These are phyloP conservation scores for Trichoderma koningii DNA, from an alignment of 2,329 filamentous ascomycete species.

Conservation along the genomic window DNA sequence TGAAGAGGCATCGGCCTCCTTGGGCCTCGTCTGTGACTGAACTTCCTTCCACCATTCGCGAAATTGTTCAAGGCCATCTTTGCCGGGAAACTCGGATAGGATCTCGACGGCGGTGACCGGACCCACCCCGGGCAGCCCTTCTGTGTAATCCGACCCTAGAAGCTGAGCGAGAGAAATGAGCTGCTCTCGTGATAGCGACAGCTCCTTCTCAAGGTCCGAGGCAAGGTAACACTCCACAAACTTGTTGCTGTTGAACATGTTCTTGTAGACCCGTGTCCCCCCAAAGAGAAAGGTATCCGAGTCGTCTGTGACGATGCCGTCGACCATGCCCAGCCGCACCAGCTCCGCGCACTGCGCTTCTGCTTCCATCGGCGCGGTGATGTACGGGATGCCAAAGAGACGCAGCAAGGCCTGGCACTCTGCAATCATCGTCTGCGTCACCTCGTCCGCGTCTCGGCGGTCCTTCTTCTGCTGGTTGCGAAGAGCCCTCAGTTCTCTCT, in stretches of 20 bases:
- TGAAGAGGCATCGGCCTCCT: conserved; percentile 60
- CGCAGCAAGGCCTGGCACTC: conserved; percentile 91
- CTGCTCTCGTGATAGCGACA: conserved; percentile 81
- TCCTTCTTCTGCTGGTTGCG: conserved; percentile 97
- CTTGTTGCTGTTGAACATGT: conserved; percentile 99
- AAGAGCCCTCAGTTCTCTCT: conserved; percentile 81
- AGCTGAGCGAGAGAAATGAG: conserved; percentile 90
- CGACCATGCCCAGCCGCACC: conserved; percentile 81
- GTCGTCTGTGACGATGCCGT: conserved; percentile 97
- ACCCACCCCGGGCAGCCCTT: conserved; percentile 85
- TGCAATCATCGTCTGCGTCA: conserved; percentile 91
- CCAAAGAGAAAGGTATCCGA: conserved; percentile 97
- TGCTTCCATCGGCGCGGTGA: conserved; percentile 98
- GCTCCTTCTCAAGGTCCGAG: conserved; percentile 82
- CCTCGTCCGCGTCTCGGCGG: conserved; percentile 91
- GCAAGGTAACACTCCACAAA: conserved; percentile 94
- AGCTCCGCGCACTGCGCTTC: conserved; percentile 97
- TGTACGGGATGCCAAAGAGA: conserved; percentile 91
- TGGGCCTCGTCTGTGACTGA: conserved; percentile 66
- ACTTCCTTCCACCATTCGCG: conserved; percentile 84
- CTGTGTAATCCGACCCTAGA: conserved; percentile 91
- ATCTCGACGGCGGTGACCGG: conserved; percentile 95
- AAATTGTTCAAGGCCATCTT: conserved; percentile 68
- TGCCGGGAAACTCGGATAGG: conserved; percentile 78
- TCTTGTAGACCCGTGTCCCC: conserved; percentile 95